A percentile compares a stretch with the other conserved stretches of the same genome.
These are phyloP conservation scores for Priceomyces medius DNA, from an alignment of 805 yeast genomes.

Conservation along the genomic window DNA sequence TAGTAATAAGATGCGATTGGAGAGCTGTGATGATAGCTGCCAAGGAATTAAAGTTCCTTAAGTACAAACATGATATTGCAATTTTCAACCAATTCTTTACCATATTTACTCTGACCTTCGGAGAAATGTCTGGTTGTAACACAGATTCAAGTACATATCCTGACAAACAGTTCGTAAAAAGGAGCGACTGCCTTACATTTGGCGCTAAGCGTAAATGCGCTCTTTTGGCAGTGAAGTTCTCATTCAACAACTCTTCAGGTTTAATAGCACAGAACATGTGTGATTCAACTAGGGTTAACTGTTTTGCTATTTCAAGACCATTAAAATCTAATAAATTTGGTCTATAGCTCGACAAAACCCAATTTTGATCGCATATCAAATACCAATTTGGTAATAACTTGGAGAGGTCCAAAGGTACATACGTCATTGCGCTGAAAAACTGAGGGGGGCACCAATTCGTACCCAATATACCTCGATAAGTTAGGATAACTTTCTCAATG, in stretches of 20 bases:
- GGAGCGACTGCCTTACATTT: conserved; percentile 57
- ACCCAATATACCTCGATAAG: conserved; percentile 54
- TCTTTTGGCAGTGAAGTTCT: conserved; percentile 59
- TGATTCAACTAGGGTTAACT: conserved; percentile 70
- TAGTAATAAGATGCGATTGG: conserved; percentile 68
- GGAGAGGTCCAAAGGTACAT: conserved; percentile 30
- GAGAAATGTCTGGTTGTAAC: conserved; percentile 49
- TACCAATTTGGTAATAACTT: conserved; percentile 48
- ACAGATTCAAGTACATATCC: conserved; percentile 72
- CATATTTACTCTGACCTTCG: conserved; percentile 52
- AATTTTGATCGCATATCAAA: conserved; percentile 50
- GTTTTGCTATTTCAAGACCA: conserved; percentile 75
- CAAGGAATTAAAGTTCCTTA: conserved; percentile 73
- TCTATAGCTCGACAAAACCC: conserved; percentile 57
- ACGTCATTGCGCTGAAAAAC: conserved; percentile 29
- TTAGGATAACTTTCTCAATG: conserved; percentile 50
- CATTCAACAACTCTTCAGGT: conserved; percentile 65
- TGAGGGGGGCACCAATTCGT: conserved; percentile 44
- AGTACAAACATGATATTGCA: conserved; percentile 67
- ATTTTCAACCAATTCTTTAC: conserved; percentile 72
- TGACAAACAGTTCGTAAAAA: conserved; percentile 70
- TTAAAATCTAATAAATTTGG: conserved; percentile 57
- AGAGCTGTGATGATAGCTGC: conserved; percentile 77
- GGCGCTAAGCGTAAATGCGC: conserved; percentile 60
- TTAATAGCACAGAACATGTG: conserved; percentile 60